Evolutionary conservation across 2,329 filamentous ascomycete species (phyloP), one percentile per base, ranked within the genome.

Genomic region (Trichoderma polysporum): DNA sequence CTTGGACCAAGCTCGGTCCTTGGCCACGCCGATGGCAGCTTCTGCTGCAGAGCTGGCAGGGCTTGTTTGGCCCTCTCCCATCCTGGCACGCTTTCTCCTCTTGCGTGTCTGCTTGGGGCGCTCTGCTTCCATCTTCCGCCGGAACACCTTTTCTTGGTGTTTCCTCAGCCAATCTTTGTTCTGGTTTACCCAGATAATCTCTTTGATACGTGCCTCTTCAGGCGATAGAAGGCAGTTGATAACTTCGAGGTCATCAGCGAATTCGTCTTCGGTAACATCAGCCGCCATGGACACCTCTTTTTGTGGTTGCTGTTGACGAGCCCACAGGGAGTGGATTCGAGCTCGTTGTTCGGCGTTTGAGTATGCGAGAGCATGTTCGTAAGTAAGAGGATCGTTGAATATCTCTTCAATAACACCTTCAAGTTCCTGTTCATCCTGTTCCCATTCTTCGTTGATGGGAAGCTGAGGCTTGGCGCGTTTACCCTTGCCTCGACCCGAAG

Each of bases 101-200:
- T 85, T 85, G 27, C 87, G 82, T n/a, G 80, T 84, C 66, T 83
- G 85, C 79, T 84, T 91, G 66, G 82, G 85, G 70, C 77, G 82
- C 73, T 79, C 84, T 10, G 83, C 84, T 68, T 86, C 86, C 69
- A 87, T 81, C 77, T 93, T 92, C 68, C 89, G 86, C 45, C 91
- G 87, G 66, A 96, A 90, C 7, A 91, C 84, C 77, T 95, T 97
- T 68, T 91, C 88, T 74, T 97, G 93, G 75, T 96, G 91, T 57
- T 89, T 86, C 9, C 94, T 91, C 45, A 99, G 84, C 86, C 94
- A 99, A 71, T 96, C 93, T 76, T 95, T 93, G 78, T 99, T 98
- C 75, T 94, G 90, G 68, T 94, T 94, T 50, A 97, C 89, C 95
- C 95, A 99, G 61, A 98, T 91, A 68, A 89, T 88, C 77, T 97